These are phyloP conservation scores for Peterozyma xylosa DNA, from an alignment of 805 yeast species.

Conservation along the genomic window DNA sequence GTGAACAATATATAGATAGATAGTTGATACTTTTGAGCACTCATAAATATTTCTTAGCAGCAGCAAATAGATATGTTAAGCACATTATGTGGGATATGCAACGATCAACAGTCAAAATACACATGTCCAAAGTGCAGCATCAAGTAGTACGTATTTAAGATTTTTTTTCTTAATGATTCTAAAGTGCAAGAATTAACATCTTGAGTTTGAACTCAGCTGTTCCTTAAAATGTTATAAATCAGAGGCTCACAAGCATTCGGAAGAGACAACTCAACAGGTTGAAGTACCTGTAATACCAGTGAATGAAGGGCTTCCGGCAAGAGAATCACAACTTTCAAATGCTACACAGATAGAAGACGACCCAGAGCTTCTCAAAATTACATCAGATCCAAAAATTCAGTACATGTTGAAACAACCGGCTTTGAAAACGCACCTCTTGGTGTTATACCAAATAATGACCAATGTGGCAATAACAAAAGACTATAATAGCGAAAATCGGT, in stretches of 20 bases:
- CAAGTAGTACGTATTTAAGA: constrained; percentile 24
- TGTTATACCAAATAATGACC: constrained; percentile 37
- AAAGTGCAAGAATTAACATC: background rate
- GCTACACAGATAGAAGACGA: constrained; percentile 10
- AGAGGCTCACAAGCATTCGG: constrained; percentile 25
- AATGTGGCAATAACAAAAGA: constrained; percentile 41
- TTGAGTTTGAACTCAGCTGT: constrained; percentile 28
- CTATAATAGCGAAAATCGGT: constrained; percentile 42
- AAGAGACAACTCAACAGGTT: constrained; percentile 1
- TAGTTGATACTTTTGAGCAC: no score
- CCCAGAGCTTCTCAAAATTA: constrained; percentile 19
- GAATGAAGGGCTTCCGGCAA: background rate
- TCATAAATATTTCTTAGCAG: no score
- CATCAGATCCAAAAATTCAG: constrained; percentile 35
- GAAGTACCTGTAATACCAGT: constrained; percentile 2
- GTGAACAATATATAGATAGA: no score
- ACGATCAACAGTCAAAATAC: constrained; percentile 27
- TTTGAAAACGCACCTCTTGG: constrained; percentile 46
- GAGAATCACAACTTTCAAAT: background rate
- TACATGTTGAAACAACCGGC: constrained; percentile 42
- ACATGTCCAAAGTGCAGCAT: constrained; percentile 41
- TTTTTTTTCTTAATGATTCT: constrained; percentile 6
- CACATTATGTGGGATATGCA: constrained; percentile 24
- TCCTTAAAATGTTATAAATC: constrained; percentile 55
- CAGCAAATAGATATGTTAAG: background rate